Evolutionary conservation across 352 stramenopile species (phyloP), one percentile per base, ranked within the genome.

Genomic region (Pythium aquatile): DNA sequence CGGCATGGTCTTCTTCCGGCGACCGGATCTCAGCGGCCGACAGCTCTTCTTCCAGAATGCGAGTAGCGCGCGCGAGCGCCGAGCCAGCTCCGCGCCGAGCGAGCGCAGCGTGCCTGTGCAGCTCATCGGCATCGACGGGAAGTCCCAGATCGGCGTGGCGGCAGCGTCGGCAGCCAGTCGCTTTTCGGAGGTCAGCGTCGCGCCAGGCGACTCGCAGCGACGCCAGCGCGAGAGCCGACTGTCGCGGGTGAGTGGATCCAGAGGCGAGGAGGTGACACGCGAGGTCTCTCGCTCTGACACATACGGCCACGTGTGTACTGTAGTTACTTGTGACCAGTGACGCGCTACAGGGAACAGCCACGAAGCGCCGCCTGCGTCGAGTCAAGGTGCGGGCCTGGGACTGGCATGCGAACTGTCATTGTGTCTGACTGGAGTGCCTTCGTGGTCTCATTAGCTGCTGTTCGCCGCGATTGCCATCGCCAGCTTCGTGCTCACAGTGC

Each of bases 301-400:
- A 24, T 24, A 24, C 20, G 20, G 20, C 20, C 20, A 24, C 20
- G 20, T 24, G 20, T 24, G 20, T 24, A 24, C 20, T 24, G 20
- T 26, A 73, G 66, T 52, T 73, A 47, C 56, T 90, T 9, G 77
- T 88, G 53, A 80, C 76, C 8, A 80, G 68, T n/a, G 75, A 81
- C 1, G 39, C 62, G 1, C 49, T 81, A 4, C 60, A 61, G 5
- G 78, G 87, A 39, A 14, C 58, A 0, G 55, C 62, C 3, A 83
- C 75, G 16, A 60, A 77, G 35, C 52, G 33, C 8, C 72, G 77
- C 2, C 61, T 85, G 32, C 78, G 69, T n/a, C 65, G 63, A 30
- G 61, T 83, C 1, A 68, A 83, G 75, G 75, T 83, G 7, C 30
- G 55, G 16, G 37, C 37, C 10, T 16, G 0, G 1, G 17, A 13